Evolutionary conservation across 179 eudicot species (phyloP), one percentile per base, ranked within the genome.

Genomic region (Sideroxylon spinosum): DNA sequence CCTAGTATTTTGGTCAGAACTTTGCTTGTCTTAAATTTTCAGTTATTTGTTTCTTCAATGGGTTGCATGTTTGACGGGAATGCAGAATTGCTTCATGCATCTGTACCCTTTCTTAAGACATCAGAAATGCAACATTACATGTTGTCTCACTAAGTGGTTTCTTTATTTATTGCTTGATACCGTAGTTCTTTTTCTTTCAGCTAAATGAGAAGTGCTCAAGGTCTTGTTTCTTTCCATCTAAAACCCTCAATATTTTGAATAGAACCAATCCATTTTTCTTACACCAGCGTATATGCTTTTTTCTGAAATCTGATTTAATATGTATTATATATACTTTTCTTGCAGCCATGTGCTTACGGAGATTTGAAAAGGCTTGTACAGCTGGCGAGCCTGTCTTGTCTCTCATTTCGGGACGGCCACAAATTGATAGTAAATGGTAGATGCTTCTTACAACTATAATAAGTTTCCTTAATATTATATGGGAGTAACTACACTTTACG

Each of bases 401-500:
- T 78, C 85, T 92, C 76, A 81, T 82, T 71, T 87, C 90, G 62
- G 94, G 97, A 77, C 82, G 83, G 65, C 93, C 90, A 57, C 94
- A 90, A 78, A 83, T 94, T 70, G 90, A 92, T 72, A 89, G 84
- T 80, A 89, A 91, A 90, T 96, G 99, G 99, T 96, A 91, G 37
- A 70, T 74, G 75, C 68, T 81, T 68, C 78, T 78, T 75, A 71
- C 49, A 23, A 37, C 52, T 65, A 26, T 9, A 2, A 5, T 10
- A 26, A 68, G 2, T n/a, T 68, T 44, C 22, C 4, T n/a, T 14
- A 13, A 37, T 37, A 1, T 37, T 37, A 37, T 37, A 37, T 37
- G 4, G 5, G 44, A 6, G 44, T 37, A 37, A 37, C 5, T 37
- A 37, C 44, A 37, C 5, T 37, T 37, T 37, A 37, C 44, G 4